phyloP scores from a whole-genome alignment of 2,329 filamentous ascomycete genomes.

The Alternaria sp. region DNA sequence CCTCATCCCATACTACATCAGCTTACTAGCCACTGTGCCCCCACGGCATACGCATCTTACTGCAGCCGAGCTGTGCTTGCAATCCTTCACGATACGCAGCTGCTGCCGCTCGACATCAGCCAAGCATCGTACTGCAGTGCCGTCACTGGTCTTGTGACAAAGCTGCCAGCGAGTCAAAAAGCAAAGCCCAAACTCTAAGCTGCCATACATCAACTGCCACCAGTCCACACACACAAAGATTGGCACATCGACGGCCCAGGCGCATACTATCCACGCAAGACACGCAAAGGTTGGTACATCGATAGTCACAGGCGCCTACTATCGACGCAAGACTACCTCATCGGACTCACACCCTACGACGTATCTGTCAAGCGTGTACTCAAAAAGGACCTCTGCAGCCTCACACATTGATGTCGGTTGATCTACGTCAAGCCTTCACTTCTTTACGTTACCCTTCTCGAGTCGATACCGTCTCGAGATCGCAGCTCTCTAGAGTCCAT shows the following conservation, averaged over 20 bases:
- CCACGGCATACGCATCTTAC: conserved; percentile 39
- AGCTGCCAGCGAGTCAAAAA: conserved; percentile 31
- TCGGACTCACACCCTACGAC: conserved; percentile 19
- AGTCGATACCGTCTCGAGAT: conserved; percentile 63
- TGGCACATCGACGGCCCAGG: conserved; percentile 27
- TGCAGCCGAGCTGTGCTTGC: conserved; percentile 31
- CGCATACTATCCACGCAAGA: conserved; percentile 22
- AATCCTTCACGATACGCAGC: conserved; percentile 29
- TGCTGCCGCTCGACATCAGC: conserved; percentile 25
- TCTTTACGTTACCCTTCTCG: conserved; percentile 63
- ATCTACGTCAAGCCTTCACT: conserved; percentile 60
- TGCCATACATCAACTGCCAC: conserved; percentile 32
- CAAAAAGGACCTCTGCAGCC: conserved; percentile 38
- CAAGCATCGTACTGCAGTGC: conserved; percentile 42
- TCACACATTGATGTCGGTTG: conserved; percentile 64
- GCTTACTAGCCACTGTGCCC: conserved; percentile 23
- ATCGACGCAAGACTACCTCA: conserved; percentile 27
- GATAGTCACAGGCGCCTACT: conserved; percentile 25
- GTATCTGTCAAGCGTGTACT: conserved; percentile 18
- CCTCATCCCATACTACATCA: conserved; percentile 28
- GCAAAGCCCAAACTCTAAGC: conserved; percentile 25
- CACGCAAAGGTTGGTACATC: conserved; percentile 19
- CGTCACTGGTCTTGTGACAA: conserved; percentile 46
- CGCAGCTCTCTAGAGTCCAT: conserved; percentile 63
- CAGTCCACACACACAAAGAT: conserved; percentile 23